Evolutionary conservation across 2,329 filamentous ascomycete species (phyloP).

Genomic region (Microsporum canis): DNA sequence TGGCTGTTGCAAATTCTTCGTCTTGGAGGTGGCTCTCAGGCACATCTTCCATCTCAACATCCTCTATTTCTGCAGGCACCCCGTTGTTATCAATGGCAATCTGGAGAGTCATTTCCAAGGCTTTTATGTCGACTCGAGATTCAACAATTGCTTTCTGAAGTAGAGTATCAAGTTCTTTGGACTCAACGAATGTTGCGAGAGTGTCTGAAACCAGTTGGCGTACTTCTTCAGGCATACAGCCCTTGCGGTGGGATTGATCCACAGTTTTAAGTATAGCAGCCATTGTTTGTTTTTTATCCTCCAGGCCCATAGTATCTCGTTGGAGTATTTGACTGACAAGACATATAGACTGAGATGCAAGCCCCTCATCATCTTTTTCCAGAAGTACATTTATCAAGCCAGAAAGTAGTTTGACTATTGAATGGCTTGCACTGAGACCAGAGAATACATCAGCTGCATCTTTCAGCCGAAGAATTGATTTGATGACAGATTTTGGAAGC

Average conservation of each 20-base stretch:
- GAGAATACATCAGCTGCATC: slow-evolving; percentile 25
- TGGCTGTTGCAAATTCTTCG: slow-evolving; percentile 23
- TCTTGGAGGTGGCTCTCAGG: slow-evolving; percentile 18
- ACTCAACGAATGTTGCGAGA: slow-evolving; percentile 55
- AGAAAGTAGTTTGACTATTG: slow-evolving; percentile 26
- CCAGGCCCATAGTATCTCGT: slow-evolving; percentile 22
- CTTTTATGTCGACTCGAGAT: slow-evolving; percentile 59
- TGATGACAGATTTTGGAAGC: slow-evolving; percentile 59
- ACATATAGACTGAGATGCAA: not conserved
- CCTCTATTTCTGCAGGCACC: slow-evolving; percentile 42
- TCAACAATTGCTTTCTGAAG: slow-evolving; percentile 57
- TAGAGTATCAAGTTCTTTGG: slow-evolving; percentile 48
- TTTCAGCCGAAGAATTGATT: slow-evolving; percentile 32
- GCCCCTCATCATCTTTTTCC: slow-evolving; percentile 14
- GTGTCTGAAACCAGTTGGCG: slow-evolving; percentile 55
- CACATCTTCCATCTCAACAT: slow-evolving; percentile 41
- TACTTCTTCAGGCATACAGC: slow-evolving; percentile 32
- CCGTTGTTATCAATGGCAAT: slow-evolving; percentile 52
- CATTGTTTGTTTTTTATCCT: slow-evolving; percentile 24
- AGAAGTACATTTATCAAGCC: slow-evolving; percentile 21
- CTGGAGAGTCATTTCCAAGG: slow-evolving; percentile 63
- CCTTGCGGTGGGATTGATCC: slow-evolving; percentile 38
- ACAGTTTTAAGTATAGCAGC: slow-evolving; percentile 25
- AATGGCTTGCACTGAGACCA: slow-evolving; percentile 26
- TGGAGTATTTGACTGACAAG: slow-evolving; percentile 31